Conservation (phyloP, 2,329 filamentous ascomycete species). For the Paramyrothecium sp. region DNA sequence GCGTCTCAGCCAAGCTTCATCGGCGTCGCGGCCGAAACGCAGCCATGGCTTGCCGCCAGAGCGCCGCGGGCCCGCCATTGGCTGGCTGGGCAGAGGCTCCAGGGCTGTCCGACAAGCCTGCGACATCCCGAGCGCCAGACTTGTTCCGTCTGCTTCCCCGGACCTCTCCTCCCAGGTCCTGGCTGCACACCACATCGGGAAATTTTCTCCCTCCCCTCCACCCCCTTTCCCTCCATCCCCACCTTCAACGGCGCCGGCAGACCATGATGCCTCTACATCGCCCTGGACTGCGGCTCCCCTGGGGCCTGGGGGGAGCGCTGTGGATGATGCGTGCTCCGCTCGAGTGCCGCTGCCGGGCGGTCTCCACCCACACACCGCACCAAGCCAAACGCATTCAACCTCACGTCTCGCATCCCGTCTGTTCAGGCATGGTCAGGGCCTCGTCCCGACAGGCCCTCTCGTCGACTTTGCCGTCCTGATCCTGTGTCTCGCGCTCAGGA, state of each 20-base stretch:
- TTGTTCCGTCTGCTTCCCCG: not conserved
- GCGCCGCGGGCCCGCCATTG: not conserved
- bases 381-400: not conserved
- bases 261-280: too few species aligned
- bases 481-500: not conserved
- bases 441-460: too few species aligned
- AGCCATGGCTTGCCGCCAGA: not conserved
- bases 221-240: too few species aligned
- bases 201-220: not conserved
- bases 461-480: not conserved
- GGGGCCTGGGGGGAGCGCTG: too few species aligned
- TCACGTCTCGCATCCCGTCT: not conserved
- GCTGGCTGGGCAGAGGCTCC: not conserved
- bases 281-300: too few species aligned
- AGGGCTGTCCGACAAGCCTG: not conserved
- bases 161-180: not conserved
- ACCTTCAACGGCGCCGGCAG: too few species aligned
- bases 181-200: not conserved
- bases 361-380: too few species aligned
- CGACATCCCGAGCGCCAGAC: not conserved
- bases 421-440: not conserved
- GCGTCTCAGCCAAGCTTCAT: not conserved
- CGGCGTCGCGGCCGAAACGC: not conserved
- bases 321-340: not conserved
- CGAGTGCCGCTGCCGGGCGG: too few species aligned